phyloP scores from a whole-genome alignment of 108 stramenopile species.

The Nannochloropsis gaditana region DNA sequence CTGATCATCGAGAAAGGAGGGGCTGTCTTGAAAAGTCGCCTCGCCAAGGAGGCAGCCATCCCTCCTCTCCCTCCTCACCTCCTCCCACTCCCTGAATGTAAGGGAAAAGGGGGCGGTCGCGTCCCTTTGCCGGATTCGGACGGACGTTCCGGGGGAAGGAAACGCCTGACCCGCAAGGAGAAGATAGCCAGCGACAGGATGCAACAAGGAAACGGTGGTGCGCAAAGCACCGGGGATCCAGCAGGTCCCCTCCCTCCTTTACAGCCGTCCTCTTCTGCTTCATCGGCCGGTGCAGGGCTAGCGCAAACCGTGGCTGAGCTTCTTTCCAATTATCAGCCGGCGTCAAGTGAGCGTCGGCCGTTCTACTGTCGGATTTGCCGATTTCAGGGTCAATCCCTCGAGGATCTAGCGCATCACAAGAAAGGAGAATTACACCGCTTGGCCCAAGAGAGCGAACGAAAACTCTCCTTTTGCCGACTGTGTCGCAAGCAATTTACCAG shows the following conservation, averaged over 20 bases:
- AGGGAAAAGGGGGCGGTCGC: not conserved
- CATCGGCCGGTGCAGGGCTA: constrained; percentile 53
- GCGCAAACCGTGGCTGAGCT: constrained; percentile 67
- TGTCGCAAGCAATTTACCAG: constrained; percentile 81
- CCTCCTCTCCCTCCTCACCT: constrained; percentile 10
- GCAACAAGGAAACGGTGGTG: not conserved
- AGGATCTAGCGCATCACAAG: constrained; percentile 64
- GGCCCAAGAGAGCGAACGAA: constrained; percentile 65
- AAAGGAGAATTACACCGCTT: constrained; percentile 64
- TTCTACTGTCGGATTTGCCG: constrained; percentile 82
- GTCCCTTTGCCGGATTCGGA: not conserved
- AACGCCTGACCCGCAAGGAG: constrained; percentile 21
- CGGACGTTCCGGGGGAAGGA: not conserved
- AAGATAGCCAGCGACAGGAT: not conserved
- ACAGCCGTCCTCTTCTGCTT: not conserved
- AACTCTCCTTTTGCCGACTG: constrained; percentile 68
- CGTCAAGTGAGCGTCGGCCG: constrained; percentile 64
- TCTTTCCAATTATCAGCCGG: constrained; percentile 66
- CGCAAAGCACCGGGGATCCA: not conserved
- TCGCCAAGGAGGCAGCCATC: constrained; percentile 14
- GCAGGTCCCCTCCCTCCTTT: not conserved
- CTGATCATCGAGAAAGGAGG: not conserved
- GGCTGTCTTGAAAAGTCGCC: not conserved
- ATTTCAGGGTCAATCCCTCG: constrained; percentile 60
- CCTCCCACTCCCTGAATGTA: constrained; percentile 8